Conservation (phyloP, 1,139 yeast species). For the Pneumocystis jirovecii region DNA sequence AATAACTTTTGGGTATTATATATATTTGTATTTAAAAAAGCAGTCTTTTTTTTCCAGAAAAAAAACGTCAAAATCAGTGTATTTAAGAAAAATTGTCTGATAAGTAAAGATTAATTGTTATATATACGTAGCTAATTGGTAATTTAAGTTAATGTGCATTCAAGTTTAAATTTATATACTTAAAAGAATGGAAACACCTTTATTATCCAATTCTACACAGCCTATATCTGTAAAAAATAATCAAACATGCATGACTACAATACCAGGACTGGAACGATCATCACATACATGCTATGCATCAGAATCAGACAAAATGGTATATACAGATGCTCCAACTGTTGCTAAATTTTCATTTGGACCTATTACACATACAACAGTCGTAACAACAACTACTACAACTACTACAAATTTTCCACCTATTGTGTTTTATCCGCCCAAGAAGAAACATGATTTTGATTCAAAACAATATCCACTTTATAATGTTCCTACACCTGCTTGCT, state of each 20-base stretch:
- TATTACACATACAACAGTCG: constrained; percentile 16
- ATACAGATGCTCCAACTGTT: background rate
- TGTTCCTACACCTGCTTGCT: constrained; percentile 22
- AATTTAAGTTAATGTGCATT: background rate
- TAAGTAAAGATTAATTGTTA: background rate
- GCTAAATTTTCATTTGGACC: constrained; percentile 13
- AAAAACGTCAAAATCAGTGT: background rate
- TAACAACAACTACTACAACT: constrained; percentile 17
- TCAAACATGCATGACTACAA: background rate
- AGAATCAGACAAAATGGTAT: background rate
- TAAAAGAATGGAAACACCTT: background rate
- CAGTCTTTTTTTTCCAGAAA: background rate
- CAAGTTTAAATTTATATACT: background rate
- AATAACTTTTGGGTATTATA: background rate
- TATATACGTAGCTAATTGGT: background rate
- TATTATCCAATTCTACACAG: background rate
- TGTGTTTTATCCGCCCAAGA: constrained; percentile 12
- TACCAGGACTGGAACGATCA: background rate
- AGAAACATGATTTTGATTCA: constrained; percentile 5
- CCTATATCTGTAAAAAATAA: background rate
- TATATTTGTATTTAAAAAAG: background rate
- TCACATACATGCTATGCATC: background rate
- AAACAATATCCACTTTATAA: constrained; percentile 20
- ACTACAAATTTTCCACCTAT: constrained; percentile 17
- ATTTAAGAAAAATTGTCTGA: background rate